phyloP scores from a whole-genome alignment of 2,329 filamentous ascomycete genomes.

The Microdochium nivale region DNA sequence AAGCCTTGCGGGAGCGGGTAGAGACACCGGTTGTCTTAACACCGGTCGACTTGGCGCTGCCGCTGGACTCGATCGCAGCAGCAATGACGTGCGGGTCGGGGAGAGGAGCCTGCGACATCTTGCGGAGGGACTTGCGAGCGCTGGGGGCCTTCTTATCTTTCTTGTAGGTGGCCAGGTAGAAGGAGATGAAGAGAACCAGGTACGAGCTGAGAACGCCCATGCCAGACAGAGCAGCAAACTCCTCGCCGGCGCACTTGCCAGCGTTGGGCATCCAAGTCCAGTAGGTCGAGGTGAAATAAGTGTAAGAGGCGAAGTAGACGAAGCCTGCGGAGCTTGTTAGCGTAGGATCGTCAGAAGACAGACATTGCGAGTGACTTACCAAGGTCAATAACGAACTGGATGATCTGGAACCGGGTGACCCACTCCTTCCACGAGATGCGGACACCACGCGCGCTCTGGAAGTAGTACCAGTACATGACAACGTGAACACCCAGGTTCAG shows the following conservation, averaged over 20 bases:
- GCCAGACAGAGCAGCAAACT: constrained; percentile 89
- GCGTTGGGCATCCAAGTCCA: constrained; percentile 75
- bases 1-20: constrained; percentile 65
- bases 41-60: constrained; percentile 43
- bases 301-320: constrained; percentile 98
- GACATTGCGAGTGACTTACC: constrained; percentile 47
- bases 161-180: constrained; percentile 96
- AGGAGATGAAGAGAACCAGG: constrained; percentile 95
- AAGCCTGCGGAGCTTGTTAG: constrained; percentile 53
- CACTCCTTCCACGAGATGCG: constrained; percentile 99
- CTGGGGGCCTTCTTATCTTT: constrained; percentile 72
- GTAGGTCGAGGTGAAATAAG: constrained; percentile 92
- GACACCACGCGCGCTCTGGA: constrained; percentile 93
- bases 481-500: constrained; percentile 93
- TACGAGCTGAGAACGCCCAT: constrained; percentile 91
- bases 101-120: constrained; percentile 58
- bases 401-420: constrained; percentile 95
- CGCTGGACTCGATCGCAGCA: constrained; percentile 41
- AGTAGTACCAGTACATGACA: constrained; percentile 99
- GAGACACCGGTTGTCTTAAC: constrained; percentile 50
- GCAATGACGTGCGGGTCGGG: constrained; percentile 76
- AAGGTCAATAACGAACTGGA: constrained; percentile 94
- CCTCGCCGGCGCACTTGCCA: constrained; percentile 87
- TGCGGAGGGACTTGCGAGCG: constrained; percentile 67
- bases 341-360: neutral